phyloP scores from a whole-genome alignment of 2,329 filamentous ascomycete genomes.

The Xylariaceae sp. region DNA sequence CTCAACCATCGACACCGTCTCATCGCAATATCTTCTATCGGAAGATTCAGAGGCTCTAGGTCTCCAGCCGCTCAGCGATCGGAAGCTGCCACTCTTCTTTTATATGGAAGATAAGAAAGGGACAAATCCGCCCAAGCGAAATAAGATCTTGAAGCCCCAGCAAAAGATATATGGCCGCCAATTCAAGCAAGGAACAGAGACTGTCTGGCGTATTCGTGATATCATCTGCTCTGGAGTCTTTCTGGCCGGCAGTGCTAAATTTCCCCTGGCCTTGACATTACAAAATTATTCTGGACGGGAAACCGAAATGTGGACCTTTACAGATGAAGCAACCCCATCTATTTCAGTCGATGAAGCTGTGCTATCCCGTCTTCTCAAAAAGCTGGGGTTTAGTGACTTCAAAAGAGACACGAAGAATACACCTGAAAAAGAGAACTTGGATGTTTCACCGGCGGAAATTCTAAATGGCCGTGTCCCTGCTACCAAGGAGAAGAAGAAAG shows the following conservation, averaged over 20 bases:
- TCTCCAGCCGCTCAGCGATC: conserved; percentile 26
- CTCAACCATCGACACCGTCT: conserved; percentile 32
- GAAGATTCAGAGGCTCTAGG: conserved; percentile 42
- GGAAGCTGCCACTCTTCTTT: conserved; percentile 28
- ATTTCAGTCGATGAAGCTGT: too few relatives aligned
- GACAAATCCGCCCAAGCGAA: conserved; percentile 31
- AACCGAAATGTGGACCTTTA: conserved; percentile 25
- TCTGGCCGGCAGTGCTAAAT: conserved; percentile 38
- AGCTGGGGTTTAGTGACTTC: conserved; percentile 13
- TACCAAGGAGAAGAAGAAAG: not conserved
- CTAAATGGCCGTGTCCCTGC: not conserved
- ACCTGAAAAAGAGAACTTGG: conserved; percentile 2
- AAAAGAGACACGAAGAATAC: conserved; percentile 10
- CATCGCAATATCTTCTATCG: conserved; percentile 46
- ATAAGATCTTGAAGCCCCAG: conserved; percentile 37
- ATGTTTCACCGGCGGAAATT: not conserved
- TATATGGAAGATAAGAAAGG: conserved; percentile 17
- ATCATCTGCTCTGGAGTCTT: conserved; percentile 47
- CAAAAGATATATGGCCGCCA: conserved; percentile 31
- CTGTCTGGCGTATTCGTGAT: conserved; percentile 46
- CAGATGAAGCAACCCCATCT: conserved; percentile 15
- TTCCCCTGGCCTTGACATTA: conserved; percentile 35
- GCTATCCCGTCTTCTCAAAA: conserved; percentile 22
- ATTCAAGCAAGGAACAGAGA: conserved; percentile 34
- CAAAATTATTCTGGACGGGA: conserved; percentile 16